phyloP scores from a whole-genome alignment of 768 basidiomycete genomes.

The Leccinum pellstonianum region DNA sequence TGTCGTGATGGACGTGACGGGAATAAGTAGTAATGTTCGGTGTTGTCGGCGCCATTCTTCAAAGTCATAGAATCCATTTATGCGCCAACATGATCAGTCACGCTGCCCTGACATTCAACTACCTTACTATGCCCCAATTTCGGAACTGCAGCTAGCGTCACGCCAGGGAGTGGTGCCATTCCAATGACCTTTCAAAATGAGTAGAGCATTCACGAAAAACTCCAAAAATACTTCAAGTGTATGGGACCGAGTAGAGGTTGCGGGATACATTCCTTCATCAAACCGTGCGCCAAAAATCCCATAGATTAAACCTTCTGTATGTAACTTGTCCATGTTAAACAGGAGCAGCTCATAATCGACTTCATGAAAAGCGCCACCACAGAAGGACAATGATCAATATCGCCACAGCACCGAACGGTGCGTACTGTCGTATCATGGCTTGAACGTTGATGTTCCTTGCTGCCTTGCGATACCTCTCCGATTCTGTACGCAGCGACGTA shows the following conservation, averaged over 20 bases:
- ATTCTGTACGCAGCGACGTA: constrained; percentile 90
- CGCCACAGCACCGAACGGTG: constrained; percentile 81
- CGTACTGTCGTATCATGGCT: constrained; percentile 94
- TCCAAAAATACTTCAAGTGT: background rate
- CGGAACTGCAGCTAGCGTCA: background rate
- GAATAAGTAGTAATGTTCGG: background rate
- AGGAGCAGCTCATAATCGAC: constrained; percentile 9
- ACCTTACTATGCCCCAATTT: background rate
- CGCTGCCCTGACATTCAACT: background rate
- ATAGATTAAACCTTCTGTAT: constrained; percentile 31
- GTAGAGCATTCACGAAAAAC: background rate
- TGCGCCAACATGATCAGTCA: background rate
- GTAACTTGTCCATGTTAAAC: constrained; percentile 24
- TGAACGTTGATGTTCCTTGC: constrained; percentile 92
- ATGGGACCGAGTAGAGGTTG: background rate
- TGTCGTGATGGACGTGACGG: background rate
- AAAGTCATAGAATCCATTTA: background rate
- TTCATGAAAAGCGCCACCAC: constrained; percentile 75
- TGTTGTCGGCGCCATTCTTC: background rate
- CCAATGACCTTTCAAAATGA: background rate
- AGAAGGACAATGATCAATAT: constrained; percentile 76
- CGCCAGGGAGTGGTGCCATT: background rate
- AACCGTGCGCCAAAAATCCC: constrained; percentile 7
- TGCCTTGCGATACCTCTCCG: constrained; percentile 95
- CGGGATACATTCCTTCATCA: background rate